Evolutionary conservation across 2,329 filamentous ascomycete genomes (phyloP), one percentile per base, ranked within the genome.

Genomic region (Botrytis byssoidea): DNA sequence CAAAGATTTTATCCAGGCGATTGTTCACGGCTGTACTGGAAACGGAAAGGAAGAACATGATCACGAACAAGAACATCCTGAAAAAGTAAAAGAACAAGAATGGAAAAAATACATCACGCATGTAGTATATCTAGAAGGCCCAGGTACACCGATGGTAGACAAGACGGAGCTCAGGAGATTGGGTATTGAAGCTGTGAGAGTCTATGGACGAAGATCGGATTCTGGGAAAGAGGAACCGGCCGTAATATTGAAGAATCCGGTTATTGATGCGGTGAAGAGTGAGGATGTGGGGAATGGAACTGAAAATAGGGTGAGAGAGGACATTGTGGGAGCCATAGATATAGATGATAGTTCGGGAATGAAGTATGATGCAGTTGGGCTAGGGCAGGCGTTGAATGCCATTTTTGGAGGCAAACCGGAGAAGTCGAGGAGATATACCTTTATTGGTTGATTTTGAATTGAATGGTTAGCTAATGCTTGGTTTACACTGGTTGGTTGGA

Each of bases 81-180:
- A 44, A 29, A 37, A 42, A 10, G 32, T 61, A 29, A 29, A n/a
- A 22, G 77, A 79, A 44, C 80, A 84, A 0, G 87, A 90, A 9
- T 92, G 90, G 78, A 85, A 83, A 40, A 85, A 84, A 4, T 97
- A 96, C 79, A 91, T 98, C 5, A 97, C 92, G 10, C 95, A 98
- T 81, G 82, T 98, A 22, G 86, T 98, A 10, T 92, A 97, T 79
- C 83, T 97, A 0, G 92, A 95, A 60, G 91, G 90, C 0, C 86
- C 89, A 0, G 88, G 87, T 0, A 90, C 91, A 35, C 95, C 95
- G 0, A 84, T 81, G 5, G 91, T 97, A 1, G 90, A 97, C 78
- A 89, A 86, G 68, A 86, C 86, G 9, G 87, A 86, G 72, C 84
- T 98, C 61, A 83, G 83, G 4, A 82, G 83, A 29, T 81, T 94